Conservation (phyloP, 495 filamentous ascomycete genomes). For the Hyphodiscus hymeniophilus region DNA sequence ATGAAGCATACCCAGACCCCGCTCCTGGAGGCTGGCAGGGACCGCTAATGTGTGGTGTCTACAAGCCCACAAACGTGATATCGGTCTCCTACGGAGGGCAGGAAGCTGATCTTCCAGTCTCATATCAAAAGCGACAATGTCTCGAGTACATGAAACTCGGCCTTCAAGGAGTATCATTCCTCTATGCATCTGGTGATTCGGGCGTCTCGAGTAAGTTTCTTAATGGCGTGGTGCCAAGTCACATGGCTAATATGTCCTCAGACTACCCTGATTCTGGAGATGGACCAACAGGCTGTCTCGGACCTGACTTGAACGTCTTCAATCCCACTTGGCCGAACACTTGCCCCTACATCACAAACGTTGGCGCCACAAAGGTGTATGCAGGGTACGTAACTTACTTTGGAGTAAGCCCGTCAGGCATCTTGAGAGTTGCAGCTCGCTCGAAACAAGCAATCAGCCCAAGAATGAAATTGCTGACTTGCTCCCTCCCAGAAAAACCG, state of each 20-base stretch:
- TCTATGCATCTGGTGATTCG: slow-evolving; percentile 1
- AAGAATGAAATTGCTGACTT: too few species aligned
- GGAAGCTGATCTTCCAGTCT: slow-evolving; percentile 42
- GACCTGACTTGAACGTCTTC: slow-evolving; percentile 7
- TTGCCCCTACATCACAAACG: slow-evolving; percentile 32
- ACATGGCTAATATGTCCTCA: neutral
- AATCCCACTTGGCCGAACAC: slow-evolving; percentile 18
- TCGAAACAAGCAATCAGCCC: too few species aligned
- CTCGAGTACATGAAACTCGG: slow-evolving; percentile 27
- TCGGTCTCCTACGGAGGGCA: slow-evolving; percentile 48
- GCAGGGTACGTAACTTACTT: too few species aligned
- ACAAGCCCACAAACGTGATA: slow-evolving; percentile 47
- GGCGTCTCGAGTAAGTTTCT: neutral
- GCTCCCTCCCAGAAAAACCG: slow-evolving; percentile 5
- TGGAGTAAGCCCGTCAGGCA: too few species aligned
- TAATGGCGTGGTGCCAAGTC: neutral
- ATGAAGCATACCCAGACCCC: slow-evolving; percentile 49
- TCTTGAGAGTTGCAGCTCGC: too few species aligned
- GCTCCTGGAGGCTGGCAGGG: slow-evolving; percentile 46
- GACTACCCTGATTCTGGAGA: neutral
- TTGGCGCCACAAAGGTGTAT: slow-evolving; percentile 29
- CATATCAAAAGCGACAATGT: slow-evolving; percentile 50
- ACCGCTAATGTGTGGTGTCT: slow-evolving; percentile 51
- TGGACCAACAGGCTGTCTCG: slow-evolving; percentile 4
- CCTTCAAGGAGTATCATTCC: slow-evolving; percentile 2